phyloP scores from a whole-genome alignment of 2,329 filamentous ascomycete genomes.

The Neopestalotiopsis sp. region DNA sequence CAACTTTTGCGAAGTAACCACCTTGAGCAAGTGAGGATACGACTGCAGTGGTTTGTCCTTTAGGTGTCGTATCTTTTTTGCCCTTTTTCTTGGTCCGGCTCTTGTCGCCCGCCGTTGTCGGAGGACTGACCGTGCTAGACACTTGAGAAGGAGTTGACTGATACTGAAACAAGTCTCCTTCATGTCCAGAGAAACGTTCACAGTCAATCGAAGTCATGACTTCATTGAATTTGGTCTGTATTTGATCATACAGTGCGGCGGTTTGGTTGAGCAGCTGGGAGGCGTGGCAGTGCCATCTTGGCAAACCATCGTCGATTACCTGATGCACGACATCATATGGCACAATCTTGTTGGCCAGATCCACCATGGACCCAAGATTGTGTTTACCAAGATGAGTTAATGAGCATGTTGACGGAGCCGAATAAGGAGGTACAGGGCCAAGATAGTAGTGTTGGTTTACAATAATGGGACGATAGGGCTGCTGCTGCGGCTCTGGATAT shows the following conservation, averaged over 20 bases:
- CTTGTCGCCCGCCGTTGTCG: conserved; percentile 22
- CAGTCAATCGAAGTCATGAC: conserved; percentile 76
- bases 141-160: conserved; percentile 27
- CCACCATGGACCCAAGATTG: conserved; percentile 45
- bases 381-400: conserved; percentile 37
- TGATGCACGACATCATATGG: conserved; percentile 40
- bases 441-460: conserved; percentile 60
- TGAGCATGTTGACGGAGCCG: conserved; percentile 26
- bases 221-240: conserved; percentile 67
- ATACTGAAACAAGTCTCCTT: conserved; percentile 58
- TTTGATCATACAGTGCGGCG: conserved; percentile 59
- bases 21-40: conserved; percentile 46
- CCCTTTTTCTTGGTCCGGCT: conserved; percentile 33
- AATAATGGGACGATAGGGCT: conserved; percentile 48
- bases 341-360: conserved; percentile 47
- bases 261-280: conserved; percentile 51
- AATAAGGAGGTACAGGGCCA: conserved; percentile 27
- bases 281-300: conserved; percentile 47
- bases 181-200: conserved; percentile 57
- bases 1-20: conserved; percentile 76
- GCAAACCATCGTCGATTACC: conserved; percentile 48
- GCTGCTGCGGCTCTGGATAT: conserved; percentile 31
- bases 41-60: conserved; percentile 40
- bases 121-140: conserved; percentile 19
- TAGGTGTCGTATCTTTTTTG: conserved; percentile 36